Evolutionary conservation across 1,284 basidiomycete genomes (phyloP), one percentile per base, ranked within the genome.

Genomic region (Sutorius eximius): DNA sequence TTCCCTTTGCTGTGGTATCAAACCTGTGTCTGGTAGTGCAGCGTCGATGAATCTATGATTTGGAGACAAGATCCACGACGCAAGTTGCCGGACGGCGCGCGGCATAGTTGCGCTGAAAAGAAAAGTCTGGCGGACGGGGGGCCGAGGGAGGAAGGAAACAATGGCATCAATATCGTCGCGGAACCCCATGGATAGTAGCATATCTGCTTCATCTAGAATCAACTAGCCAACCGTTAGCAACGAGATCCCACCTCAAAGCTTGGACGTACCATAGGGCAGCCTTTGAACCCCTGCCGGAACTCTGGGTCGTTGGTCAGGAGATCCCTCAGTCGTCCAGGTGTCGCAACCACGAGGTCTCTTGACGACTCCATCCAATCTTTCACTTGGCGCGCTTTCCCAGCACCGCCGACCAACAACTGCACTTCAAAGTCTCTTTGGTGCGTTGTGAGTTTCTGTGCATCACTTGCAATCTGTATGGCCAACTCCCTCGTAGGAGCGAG

Each of bases 111-210:
- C 95, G n/a, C 92, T 95, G 76, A 98, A 97, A 59, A 99, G 79
- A 77, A 98, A 90, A 0, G 95, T 98, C 69, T 95, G 93, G 20
- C 95, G 85, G 53, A 86, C 71, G 0, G 84, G 81, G 2, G 77
- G 71, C 33, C 77, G 73, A 16, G 92, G 91, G n/a, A 98, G 77
- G 61, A 80, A 79, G 3, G 76, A 65, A 33, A 83, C 75, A 64
- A 98, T 95, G 1, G 80, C 82, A 37, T 93, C 83, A 44, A 99
- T 86, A 61, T 97, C 95, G 44, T 90, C 84, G 10, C 90, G 83
- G 85, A 99, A 99, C 61, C 96, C 96, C 89, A 98, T 93, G 61
- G 98, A 95, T 41, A 99, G 80, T 13, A 98, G 80, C 0, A 93
- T 96, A 71, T 99, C 97, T 11, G 95, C 95, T 73, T 98, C 96